A percentile compares a stretch with the other conserved stretches of the same genome.
These are phyloP conservation scores for Leccinum griseonigrum DNA, from an alignment of 1,284 basidiomycete species.

Conservation along the genomic window DNA sequence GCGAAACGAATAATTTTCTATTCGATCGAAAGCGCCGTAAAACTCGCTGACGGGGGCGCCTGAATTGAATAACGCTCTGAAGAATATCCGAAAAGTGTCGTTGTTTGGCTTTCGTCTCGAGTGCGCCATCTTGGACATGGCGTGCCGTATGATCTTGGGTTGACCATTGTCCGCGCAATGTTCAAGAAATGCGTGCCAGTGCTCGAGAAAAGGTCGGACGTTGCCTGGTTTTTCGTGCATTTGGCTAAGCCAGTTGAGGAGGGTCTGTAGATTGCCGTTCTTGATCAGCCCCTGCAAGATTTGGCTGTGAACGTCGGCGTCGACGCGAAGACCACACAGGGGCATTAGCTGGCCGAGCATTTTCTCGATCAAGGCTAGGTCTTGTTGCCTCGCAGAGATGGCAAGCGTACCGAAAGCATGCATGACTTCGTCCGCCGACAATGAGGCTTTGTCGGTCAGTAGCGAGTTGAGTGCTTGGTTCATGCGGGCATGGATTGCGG, in stretches of 20 bases:
- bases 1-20: constrained; percentile 41
- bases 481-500: constrained; percentile 25
- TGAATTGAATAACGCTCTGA: constrained; percentile 41
- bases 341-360: constrained; percentile 46
- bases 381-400: constrained; percentile 44
- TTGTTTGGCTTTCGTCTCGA: constrained; percentile 45
- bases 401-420: constrained; percentile 42
- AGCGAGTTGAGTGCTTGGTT: constrained; percentile 32
- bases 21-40: constrained; percentile 43
- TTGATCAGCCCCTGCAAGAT: constrained; percentile 47
- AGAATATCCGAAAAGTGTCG: constrained; percentile 47
- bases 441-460: constrained; percentile 12
- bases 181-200: constrained; percentile 53
- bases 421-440: constrained; percentile 18
- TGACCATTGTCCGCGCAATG: constrained; percentile 39
- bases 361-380: constrained; percentile 47
- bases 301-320: constrained; percentile 40
- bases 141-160: constrained; percentile 39
- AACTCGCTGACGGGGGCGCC: constrained; percentile 38
- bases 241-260: constrained; percentile 46
- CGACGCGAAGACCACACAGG: constrained; percentile 43
- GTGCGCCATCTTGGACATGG: constrained; percentile 43
- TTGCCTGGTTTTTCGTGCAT: constrained; percentile 49
- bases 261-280: constrained; percentile 40
- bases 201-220: constrained; percentile 44